Conservation (phyloP, 441 rosid genomes). For the Rhodomyrtus psidioides region DNA sequence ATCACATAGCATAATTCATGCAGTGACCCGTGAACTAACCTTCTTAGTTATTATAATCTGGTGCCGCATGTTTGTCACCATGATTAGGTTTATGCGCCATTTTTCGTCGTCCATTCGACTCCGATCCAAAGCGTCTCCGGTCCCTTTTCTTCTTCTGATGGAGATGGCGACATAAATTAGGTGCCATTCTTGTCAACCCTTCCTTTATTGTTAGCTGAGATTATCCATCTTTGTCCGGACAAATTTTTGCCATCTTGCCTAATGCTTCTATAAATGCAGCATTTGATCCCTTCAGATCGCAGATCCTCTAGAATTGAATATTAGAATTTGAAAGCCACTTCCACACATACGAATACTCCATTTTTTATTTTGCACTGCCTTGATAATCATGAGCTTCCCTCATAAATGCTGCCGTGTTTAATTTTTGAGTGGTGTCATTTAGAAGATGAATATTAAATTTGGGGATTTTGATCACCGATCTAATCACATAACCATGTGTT, state of each 20-base stretch:
- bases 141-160: background rate
- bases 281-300: background rate
- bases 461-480: too few species aligned
- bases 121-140: background rate
- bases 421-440: too few species aligned
- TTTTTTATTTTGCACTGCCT: background rate
- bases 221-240: background rate
- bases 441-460: too few species aligned
- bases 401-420: too few species aligned
- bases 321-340: background rate
- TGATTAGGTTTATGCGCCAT: constrained; percentile 8
- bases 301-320: background rate
- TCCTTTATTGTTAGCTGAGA: background rate
- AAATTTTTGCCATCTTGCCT: background rate
- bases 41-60: background rate
- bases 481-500: too few species aligned
- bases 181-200: background rate
- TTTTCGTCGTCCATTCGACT: background rate
- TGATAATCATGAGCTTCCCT: background rate
- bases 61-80: background rate
- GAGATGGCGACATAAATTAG: background rate
- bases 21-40: constrained; percentile 33
- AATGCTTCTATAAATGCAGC: background rate
- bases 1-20: background rate
- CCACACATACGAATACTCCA: background rate